Conservation (phyloP, 805 yeast genomes). For the Candida ficus region DNA sequence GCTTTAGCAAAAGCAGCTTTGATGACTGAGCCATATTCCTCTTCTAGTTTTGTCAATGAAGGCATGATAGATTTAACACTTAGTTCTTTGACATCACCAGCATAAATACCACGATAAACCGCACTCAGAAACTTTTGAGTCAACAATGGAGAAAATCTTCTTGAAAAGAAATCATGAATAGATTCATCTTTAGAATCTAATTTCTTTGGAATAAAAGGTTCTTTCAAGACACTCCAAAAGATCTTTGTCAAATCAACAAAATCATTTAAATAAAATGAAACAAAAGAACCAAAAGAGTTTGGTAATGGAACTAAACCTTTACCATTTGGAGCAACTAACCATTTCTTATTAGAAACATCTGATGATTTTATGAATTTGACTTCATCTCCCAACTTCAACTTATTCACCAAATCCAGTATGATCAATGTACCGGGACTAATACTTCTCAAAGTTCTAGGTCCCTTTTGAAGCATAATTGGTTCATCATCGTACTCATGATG, state of each 20-base stretch:
- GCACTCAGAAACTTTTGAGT: constrained; percentile 71
- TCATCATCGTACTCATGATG: constrained; percentile 29
- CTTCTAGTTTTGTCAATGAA: constrained; percentile 51
- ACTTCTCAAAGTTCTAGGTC: constrained; percentile 89
- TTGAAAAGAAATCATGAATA: constrained; percentile 55
- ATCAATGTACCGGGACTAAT: constrained; percentile 71
- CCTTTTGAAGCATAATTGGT: constrained; percentile 56
- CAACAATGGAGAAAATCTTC: constrained; percentile 59
- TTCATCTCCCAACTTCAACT: constrained; percentile 41
- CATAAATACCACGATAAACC: constrained; percentile 82
- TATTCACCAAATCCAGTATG: constrained; percentile 52
- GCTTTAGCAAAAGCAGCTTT: constrained; percentile 35
- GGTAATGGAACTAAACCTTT: constrained; percentile 53
- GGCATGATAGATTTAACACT: constrained; percentile 63
- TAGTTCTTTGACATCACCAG: constrained; percentile 67
- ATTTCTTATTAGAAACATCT: constrained; percentile 69
- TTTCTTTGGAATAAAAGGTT: constrained; percentile 39
- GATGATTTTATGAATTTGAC: constrained; percentile 53
- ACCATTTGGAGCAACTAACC: constrained; percentile 41
- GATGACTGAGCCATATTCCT: constrained; percentile 52
- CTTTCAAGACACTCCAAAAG: constrained; percentile 40
- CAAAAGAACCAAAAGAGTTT: constrained; percentile 30
- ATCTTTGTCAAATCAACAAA: constrained; percentile 38
- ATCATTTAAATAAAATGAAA: constrained; percentile 33
- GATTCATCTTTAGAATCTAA: constrained; percentile 53